A percentile compares a stretch with the other conserved stretches of the same genome.
phyloP scores from a whole-genome alignment of 2,329 filamentous ascomycete species.

The Venturia carpophila region DNA sequence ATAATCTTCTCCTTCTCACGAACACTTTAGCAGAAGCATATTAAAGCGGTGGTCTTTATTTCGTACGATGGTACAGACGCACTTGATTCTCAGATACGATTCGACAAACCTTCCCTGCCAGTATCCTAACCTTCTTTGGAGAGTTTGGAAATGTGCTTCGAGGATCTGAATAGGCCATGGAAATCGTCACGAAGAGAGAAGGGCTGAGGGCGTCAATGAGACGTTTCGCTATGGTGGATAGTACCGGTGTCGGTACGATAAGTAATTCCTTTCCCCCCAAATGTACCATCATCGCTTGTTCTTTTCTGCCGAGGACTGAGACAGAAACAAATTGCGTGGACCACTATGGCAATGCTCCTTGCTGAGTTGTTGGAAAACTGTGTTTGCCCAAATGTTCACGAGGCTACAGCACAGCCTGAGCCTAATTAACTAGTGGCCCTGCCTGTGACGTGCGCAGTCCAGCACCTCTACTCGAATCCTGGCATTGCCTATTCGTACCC shows the following conservation, averaged over 20 bases:
- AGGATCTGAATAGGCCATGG: not conserved
- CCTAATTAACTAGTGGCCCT: not conserved
- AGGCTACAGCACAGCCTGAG: conserved; percentile 3
- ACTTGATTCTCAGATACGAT: not conserved
- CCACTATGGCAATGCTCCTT: not conserved
- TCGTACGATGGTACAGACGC: not conserved
- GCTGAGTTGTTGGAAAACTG: not conserved
- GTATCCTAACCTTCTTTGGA: not conserved
- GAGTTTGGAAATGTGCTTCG: not conserved
- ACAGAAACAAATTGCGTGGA: not conserved
- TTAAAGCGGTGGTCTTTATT: not conserved
- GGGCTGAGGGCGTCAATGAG: not conserved
- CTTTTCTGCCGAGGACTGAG: too few relatives aligned
- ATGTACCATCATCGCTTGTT: too few relatives aligned
- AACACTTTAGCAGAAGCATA: not conserved
- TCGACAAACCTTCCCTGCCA: not conserved
- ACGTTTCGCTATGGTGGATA: too few relatives aligned
- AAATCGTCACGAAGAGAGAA: not conserved
- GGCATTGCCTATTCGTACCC: not conserved
- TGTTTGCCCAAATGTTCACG: not conserved
- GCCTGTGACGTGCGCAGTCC: conserved; percentile 1
- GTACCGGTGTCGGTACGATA: too few relatives aligned
- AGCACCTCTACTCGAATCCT: not conserved
- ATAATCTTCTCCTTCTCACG: not conserved
- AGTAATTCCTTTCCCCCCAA: too few relatives aligned